phyloP scores from a whole-genome alignment of 345 rosid species.

The Citrus hindsii region DNA sequence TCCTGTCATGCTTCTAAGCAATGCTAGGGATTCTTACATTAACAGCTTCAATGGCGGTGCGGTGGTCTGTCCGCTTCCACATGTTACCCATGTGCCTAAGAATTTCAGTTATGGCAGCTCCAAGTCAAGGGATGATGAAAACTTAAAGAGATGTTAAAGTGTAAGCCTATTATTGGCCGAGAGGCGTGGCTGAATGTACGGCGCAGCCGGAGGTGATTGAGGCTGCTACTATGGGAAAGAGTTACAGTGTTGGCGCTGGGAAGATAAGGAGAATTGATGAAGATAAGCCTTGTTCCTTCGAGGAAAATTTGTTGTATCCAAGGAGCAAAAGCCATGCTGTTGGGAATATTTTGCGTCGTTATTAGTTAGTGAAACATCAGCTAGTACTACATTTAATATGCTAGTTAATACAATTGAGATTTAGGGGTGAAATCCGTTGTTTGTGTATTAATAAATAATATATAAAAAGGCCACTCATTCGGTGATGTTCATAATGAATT shows the following conservation, averaged over 20 bases:
- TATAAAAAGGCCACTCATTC: no score
- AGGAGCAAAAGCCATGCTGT: conserved; percentile 12
- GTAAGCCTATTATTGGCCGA: not conserved
- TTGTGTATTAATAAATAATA: no score
- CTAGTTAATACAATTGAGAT: not conserved
- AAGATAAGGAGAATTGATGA: conserved; percentile 49
- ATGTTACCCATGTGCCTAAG: conserved; percentile 23
- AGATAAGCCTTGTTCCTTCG: conserved; percentile 35
- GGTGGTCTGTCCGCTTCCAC: conserved; percentile 5
- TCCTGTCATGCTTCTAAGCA: conserved; percentile 32
- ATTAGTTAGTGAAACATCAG: not conserved
- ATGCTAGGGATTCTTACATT: conserved; percentile 33
- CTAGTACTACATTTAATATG: not conserved
- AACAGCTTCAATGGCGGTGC: conserved; percentile 28
- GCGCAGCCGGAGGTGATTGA: not conserved
- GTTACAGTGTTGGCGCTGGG: conserved; percentile 49
- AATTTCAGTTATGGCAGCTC: conserved; percentile 28
- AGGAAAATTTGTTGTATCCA: conserved; percentile 20
- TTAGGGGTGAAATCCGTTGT: not conserved
- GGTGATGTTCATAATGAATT: no score
- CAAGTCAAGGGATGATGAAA: conserved; percentile 6
- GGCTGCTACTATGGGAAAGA: conserved; percentile 17
- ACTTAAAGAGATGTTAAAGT: conserved; percentile 13
- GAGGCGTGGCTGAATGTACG: not conserved
- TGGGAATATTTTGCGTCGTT: no score